These are phyloP conservation scores for Dovyalis caffra DNA, from an alignment of 345 rosid genomes.

Conservation along the genomic window DNA sequence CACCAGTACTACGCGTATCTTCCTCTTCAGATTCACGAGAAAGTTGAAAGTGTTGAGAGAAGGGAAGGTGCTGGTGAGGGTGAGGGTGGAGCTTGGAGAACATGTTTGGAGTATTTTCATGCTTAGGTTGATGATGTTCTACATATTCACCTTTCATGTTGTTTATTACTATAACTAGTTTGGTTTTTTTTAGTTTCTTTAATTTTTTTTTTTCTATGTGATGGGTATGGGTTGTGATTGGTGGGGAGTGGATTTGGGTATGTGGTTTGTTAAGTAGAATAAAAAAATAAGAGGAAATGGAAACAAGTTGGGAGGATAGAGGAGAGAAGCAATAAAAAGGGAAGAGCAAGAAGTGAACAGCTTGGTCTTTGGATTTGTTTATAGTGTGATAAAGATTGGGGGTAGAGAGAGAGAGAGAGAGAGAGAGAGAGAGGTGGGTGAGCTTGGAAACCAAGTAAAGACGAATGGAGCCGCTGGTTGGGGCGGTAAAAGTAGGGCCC, in stretches of 20 bases:
- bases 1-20: slow-evolving; percentile 17
- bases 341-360: background rate
- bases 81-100: slow-evolving; percentile 53
- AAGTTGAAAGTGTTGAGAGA: slow-evolving; percentile 50
- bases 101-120: slow-evolving; percentile 35
- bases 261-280: background rate
- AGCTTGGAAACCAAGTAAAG: slow-evolving; percentile 56
- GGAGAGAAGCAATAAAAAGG: background rate
- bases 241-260: background rate
- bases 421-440: slow-evolving; percentile 18
- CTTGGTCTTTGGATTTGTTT: background rate
- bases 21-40: slow-evolving; percentile 39
- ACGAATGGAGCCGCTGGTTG: slow-evolving; percentile 53
- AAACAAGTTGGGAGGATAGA: background rate
- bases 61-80: slow-evolving; percentile 36
- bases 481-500: slow-evolving; percentile 31
- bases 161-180: background rate
- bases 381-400: background rate
- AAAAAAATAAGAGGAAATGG: background rate
- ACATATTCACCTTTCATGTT: slow-evolving; percentile 67
- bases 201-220: background rate
- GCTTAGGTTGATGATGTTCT: slow-evolving; percentile 28
- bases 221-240: too few relatives aligned
- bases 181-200: background rate
- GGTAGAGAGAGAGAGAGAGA: background rate